phyloP scores from a whole-genome alignment of 2,329 filamentous ascomycete genomes.

The Phaeophleospora eucalypticola region DNA sequence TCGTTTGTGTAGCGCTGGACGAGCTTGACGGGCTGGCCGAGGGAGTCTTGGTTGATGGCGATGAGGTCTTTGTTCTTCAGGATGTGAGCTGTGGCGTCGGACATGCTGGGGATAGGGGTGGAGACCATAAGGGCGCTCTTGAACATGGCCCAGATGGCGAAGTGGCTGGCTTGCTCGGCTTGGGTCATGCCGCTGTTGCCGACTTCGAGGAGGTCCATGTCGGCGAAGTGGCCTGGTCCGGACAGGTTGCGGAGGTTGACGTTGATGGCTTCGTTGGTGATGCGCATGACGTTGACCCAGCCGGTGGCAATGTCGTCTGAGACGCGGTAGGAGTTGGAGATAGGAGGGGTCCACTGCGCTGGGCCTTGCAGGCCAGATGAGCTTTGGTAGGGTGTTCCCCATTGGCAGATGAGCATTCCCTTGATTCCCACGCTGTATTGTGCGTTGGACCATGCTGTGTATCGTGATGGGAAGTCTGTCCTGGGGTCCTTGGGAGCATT shows the following conservation, averaged over 20 bases:
- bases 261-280: constrained; percentile 29
- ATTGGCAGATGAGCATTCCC: constrained; percentile 27
- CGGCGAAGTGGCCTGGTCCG: constrained; percentile 27
- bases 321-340: constrained; percentile 31
- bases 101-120: constrained; percentile 15
- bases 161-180: constrained; percentile 29
- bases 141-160: constrained; percentile 30
- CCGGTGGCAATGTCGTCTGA: constrained; percentile 30
- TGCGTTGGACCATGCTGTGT: constrained; percentile 23
- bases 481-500: constrained; percentile 29
- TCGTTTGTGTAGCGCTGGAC: constrained; percentile 39
- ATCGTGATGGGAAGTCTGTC: constrained; percentile 28
- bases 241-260: constrained; percentile 25
- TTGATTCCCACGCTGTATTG: constrained; percentile 28
- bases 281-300: constrained; percentile 29
- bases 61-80: constrained; percentile 52
- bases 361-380: constrained; percentile 27
- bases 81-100: constrained; percentile 22
- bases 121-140: constrained; percentile 30
- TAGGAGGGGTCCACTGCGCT: constrained; percentile 27
- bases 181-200: constrained; percentile 29
- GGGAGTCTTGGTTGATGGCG: constrained; percentile 54
- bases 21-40: constrained; percentile 51
- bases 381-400: constrained; percentile 27
- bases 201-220: constrained; percentile 30